Evolutionary conservation across 2,329 filamentous ascomycete species (phyloP), one percentile per base, ranked within the genome.

Genomic region (Ceratocystis variospora): DNA sequence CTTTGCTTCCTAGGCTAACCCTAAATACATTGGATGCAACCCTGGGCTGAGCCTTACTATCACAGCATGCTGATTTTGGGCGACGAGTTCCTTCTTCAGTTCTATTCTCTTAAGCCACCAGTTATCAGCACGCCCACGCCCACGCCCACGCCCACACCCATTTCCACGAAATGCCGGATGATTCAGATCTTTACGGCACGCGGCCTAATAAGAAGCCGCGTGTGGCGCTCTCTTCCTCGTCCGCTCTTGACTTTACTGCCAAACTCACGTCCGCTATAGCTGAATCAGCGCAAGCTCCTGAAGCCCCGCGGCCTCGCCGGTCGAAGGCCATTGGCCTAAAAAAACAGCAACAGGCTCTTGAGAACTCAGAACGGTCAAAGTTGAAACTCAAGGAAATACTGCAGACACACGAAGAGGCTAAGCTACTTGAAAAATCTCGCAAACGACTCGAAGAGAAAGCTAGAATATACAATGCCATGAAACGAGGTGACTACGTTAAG

Each of bases 401-500:
- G 68, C 71, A 28, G 64, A 70, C 8, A 69, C 68, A 1, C 68
- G 82, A 86, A 64, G 85, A 87, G 71, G 86, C 87, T 67, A 82
- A 81, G 61, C 84, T 88, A 71, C 82, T 87, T 66, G 88, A 78
- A 62, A 84, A 88, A 66, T 87, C 89, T 25, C 88, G 87, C 74
- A 83, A 87, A 70, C 89, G 86, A 72, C 89, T 99, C 87, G 87
- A 95, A 73, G 87, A 91, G 77, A 99, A 99, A 76, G 90, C 89
- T 2, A 83, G 88, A 3, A 77, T 94, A 1, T 99, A 99, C 75
- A 86, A 88, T 5, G 88, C 89, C 46, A 87, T 99, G 84, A 96
- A 96, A 76, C 83, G 89, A 44, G 92, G 93, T n/a, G 87, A 96
- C 72, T 86, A 89, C 75, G 79, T 89, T n/a, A 79, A 82, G 17